A percentile compares a stretch with the other conserved stretches of the same genome.
phyloP scores from a whole-genome alignment of 305 asterid genomes.

The Salvia sclarea region DNA sequence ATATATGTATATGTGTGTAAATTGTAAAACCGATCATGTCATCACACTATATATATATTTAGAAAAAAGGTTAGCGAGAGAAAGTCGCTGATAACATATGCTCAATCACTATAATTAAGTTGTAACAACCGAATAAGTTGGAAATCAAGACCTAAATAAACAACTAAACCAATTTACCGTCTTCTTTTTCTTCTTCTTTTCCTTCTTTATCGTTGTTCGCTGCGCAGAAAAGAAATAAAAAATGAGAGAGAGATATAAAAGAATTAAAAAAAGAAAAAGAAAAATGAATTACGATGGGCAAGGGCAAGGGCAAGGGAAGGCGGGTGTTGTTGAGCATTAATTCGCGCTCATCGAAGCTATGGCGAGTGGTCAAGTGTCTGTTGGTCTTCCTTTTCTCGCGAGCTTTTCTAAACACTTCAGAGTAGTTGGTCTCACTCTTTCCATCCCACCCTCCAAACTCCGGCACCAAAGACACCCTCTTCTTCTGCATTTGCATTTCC shows the following conservation, averaged over 20 bases:
- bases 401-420: constrained; percentile 46
- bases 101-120: neutral
- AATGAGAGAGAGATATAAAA: too few relatives aligned
- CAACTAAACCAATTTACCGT: constrained; percentile 34
- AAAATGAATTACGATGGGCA: constrained; percentile 16
- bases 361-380: constrained; percentile 15
- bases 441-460: constrained; percentile 65
- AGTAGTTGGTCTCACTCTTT: constrained; percentile 44
- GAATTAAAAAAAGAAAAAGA: too few relatives aligned
- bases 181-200: constrained; percentile 32
- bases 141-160: constrained; percentile 29
- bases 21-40: neutral
- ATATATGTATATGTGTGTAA: neutral
- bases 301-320: neutral
- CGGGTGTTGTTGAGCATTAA: too few relatives aligned
- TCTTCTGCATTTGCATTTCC: too few relatives aligned
- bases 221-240: neutral
- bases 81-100: neutral
- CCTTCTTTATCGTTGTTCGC: constrained; percentile 29
- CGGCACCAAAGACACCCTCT: constrained; percentile 42
- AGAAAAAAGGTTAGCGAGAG: neutral
- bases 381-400: constrained; percentile 51
- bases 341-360: constrained; percentile 49
- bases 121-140: constrained; percentile 9
- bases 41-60: neutral